Conservation (phyloP, 768 basidiomycete genomes). For the Clavaria fumosa region DNA sequence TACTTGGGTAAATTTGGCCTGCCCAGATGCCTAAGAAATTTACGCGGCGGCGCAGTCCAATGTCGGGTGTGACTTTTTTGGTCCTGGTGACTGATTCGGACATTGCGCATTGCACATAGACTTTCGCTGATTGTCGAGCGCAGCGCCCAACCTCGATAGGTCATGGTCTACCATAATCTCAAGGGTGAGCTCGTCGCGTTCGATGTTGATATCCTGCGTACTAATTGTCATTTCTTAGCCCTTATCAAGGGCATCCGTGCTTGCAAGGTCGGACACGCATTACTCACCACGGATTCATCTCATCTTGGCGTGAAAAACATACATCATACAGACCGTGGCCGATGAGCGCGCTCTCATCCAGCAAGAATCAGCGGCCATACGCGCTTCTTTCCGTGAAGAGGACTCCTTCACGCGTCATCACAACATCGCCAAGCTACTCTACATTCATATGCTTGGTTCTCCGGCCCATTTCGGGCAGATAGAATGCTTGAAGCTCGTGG, state of each 20-base stretch:
- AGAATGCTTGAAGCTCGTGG: constrained; percentile 88
- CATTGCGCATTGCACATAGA: too few relatives aligned
- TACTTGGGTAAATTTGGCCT: too few relatives aligned
- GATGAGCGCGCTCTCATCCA: constrained; percentile 96
- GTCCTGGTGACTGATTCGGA: too few relatives aligned
- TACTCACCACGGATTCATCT: constrained; percentile 11
- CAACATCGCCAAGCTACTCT: constrained; percentile 94
- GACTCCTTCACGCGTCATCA: constrained; percentile 91
- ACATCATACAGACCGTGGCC: constrained; percentile 78
- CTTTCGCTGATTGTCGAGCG: too few relatives aligned
- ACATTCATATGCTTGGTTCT: constrained; percentile 98
- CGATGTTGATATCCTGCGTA: not conserved
- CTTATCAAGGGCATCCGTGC: constrained; percentile 96
- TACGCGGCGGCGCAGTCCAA: too few relatives aligned
- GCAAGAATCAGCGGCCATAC: constrained; percentile 93
- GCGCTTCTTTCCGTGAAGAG: constrained; percentile 94
- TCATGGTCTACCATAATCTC: constrained; percentile 75
- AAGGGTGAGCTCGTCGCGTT: constrained; percentile 38
- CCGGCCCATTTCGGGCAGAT: constrained; percentile 99
- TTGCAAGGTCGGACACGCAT: constrained; percentile 58
- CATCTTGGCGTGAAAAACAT: constrained; percentile 13
- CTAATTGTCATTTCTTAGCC: constrained; percentile 34
- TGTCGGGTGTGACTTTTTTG: too few relatives aligned
- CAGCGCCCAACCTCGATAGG: too few relatives aligned
- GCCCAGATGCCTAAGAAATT: too few relatives aligned